phyloP scores from a whole-genome alignment of 1,284 basidiomycete genomes.

The Volvariella volvacea region DNA sequence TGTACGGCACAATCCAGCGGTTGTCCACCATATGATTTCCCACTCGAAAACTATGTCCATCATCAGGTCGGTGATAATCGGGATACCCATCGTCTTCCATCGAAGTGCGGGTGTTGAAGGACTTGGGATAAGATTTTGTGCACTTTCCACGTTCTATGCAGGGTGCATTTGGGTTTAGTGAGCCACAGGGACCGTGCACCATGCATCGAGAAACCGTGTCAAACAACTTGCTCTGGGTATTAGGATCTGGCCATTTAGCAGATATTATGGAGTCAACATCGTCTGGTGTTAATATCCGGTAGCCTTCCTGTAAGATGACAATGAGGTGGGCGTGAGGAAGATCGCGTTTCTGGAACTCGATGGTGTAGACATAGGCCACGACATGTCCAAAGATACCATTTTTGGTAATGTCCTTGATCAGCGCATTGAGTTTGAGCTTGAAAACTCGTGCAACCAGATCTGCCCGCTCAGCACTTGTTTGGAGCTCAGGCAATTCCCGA shows the following conservation, averaged over 20 bases:
- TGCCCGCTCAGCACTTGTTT: conserved; percentile 29
- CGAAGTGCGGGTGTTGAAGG: conserved; percentile 18
- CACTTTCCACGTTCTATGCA: conserved; percentile 30
- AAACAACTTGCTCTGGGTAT: conserved; percentile 25
- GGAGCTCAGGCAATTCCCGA: conserved; percentile 22
- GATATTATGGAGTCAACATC: conserved; percentile 30
- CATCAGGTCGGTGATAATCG: conserved; percentile 10
- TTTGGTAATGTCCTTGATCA: conserved; percentile 24
- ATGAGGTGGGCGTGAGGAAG: conserved; percentile 38
- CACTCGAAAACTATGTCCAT: conserved; percentile 4
- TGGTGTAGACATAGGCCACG: conserved; percentile 24
- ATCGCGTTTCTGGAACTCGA: conserved; percentile 40
- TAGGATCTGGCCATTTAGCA: conserved; percentile 30
- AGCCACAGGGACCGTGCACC: background rate
- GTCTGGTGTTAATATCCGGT: conserved; percentile 21
- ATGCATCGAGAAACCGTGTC: conserved; percentile 8
- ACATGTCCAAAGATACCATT: conserved; percentile 21
- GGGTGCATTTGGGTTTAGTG: conserved; percentile 1
- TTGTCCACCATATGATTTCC: conserved; percentile 5
- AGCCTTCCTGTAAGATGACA: conserved; percentile 21
- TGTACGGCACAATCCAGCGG: conserved; percentile 8
- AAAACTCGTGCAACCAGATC: conserved; percentile 38
- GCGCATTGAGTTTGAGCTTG: conserved; percentile 22
- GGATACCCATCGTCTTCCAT: conserved; percentile 26
- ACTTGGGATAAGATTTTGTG: conserved; percentile 27